Evolutionary conservation across 2,329 filamentous ascomycete genomes (phyloP), one percentile per base, ranked within the genome.

Genomic region (Neofusicoccum laricinum): DNA sequence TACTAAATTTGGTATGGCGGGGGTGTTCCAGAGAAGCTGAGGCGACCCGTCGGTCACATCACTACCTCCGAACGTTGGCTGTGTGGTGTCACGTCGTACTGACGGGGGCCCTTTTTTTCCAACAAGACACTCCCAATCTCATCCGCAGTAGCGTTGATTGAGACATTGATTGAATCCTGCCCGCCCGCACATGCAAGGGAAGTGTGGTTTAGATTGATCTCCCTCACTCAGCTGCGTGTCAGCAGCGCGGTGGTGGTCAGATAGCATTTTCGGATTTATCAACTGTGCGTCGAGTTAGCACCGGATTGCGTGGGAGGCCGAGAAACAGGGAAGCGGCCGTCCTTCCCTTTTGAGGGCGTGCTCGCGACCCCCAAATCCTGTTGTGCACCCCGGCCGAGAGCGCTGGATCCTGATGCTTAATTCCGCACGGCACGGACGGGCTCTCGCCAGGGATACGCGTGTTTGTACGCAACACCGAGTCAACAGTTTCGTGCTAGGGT

Each of bases 291-390:
- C 25, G 6, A n/a, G 19, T 41, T 40, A 57, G 36, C 51, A 21
- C 19, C 50, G 25, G 4, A 30, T 30, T 30, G 25, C 14, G 8
- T n/a, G 38, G 36, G 19, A 30, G 15, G 36, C 36, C 15, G 14
- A 19, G 40, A 59, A 59, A 59, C 55, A 59, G 25, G 55, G 55
- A 32, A 59, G 15, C 38, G 55, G 53, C 7, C 55, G n/a, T 19
- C 55, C 55, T 59, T 45, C 55, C 55, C 30, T 2, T 46, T 59
- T 46, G 10, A 30, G 55, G 3, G 8, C 4, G 40, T 21, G 15
- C 15, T 40, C 32, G 49, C 49, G 15, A 5, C 6, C 51, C 7
- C 17, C 14, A 43, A 46, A 59, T 46, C 41, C 55, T 59, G 55
- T 19, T 36, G 30, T 34, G 53, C 40, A 19, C 32, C 49, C 49